Base-by-base conservation (phyloP, 108 stramenopile genomes). In the Nitzschia sp. region DNA sequence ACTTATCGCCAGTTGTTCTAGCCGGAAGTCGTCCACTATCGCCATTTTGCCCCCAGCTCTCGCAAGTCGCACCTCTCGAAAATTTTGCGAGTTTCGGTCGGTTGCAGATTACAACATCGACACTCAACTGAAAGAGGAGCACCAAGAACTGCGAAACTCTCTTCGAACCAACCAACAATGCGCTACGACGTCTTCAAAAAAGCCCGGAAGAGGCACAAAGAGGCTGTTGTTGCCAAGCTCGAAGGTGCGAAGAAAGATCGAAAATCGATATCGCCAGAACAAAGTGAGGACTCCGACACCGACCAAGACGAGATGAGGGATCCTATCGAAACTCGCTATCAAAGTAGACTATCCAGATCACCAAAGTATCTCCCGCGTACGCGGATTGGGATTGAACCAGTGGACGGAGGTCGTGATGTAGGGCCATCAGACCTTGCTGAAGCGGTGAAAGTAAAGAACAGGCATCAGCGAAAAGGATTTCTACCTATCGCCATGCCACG, bases 401-500 rank as follows among this genome's bases (percentile, higher is more conserved):
- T n/a, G n/a, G n/a, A n/a, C n/a, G n/a, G n/a, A n/a, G n/a, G n/a
- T n/a, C 19, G 5, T 5, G 49, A 8, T 51, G 49, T 5, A 23
- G 49, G 21, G 13, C 49, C 49, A 4, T 21, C 13, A 19, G 49
- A 51, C 21, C 49, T 51, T 19, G 49, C n/a, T 9, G 49, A 51
- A 19, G 21, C 49, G 18, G 21, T 51, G 4, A 9, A 19, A 17
- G 21, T 19, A 8, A 23, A 17, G 13, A 5, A 4, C 5, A 51
- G n/a, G n/a, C 17, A 9, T 23, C 49, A 51, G 4, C 49, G 49
- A 17, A 51, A 51, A 19, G 42, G 61, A 25, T 62, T 62, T 21
- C 42, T 62, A 19, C 61, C 61, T 24, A 62, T 62, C 27, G 35
- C 35, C 1, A 62, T 62, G 61, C 61, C 61, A 13, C 35, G 61